A percentile compares a stretch with the other conserved stretches of the same genome.
Evolutionary conservation across 2,329 filamentous ascomycete species (phyloP).

Genomic region (Oidium heveae): DNA sequence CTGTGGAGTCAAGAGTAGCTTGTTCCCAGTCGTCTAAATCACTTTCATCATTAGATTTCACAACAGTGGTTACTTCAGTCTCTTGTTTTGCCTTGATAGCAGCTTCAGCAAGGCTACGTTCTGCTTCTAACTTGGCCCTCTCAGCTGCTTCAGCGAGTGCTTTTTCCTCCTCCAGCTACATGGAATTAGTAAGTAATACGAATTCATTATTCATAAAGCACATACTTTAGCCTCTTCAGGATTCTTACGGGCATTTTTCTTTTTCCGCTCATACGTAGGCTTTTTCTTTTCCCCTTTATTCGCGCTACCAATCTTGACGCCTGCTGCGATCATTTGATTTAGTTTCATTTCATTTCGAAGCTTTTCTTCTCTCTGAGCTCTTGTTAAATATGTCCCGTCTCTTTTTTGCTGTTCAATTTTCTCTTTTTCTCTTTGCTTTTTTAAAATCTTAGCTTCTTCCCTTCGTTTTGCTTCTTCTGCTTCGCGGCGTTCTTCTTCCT

Average conservation of each 20-base stretch:
- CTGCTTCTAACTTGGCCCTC: slow-evolving; percentile 40
- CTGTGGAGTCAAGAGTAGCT: slow-evolving; percentile 48
- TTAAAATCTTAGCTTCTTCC: slow-evolving; percentile 49
- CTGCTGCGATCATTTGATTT: slow-evolving; percentile 63
- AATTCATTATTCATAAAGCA: neutral
- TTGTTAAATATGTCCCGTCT: slow-evolving; percentile 66
- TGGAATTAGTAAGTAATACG: slow-evolving; percentile 3
- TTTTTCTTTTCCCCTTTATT: slow-evolving; percentile 34
- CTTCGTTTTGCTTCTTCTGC: slow-evolving; percentile 43
- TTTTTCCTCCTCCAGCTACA: slow-evolving; percentile 48
- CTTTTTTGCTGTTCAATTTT: slow-evolving; percentile 70
- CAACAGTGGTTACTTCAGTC: slow-evolving; percentile 27
- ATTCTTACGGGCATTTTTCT: slow-evolving; percentile 37
- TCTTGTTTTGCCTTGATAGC: slow-evolving; percentile 35
- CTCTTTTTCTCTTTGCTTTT: slow-evolving; percentile 72
- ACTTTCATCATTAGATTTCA: slow-evolving; percentile 29
- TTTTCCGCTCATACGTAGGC: slow-evolving; percentile 53
- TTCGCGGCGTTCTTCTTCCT: slow-evolving; percentile 36
- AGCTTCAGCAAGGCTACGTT: slow-evolving; percentile 35
- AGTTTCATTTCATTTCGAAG: slow-evolving; percentile 53
- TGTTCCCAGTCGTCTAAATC: slow-evolving; percentile 74
- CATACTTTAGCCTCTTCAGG: slow-evolving; percentile 25
- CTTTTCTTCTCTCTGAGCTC: slow-evolving; percentile 65
- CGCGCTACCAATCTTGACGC: slow-evolving; percentile 42
- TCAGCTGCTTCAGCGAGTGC: slow-evolving; percentile 56